Evolutionary conservation across 768 basidiomycete genomes (phyloP).

Genomic region (Suillus placidus): DNA sequence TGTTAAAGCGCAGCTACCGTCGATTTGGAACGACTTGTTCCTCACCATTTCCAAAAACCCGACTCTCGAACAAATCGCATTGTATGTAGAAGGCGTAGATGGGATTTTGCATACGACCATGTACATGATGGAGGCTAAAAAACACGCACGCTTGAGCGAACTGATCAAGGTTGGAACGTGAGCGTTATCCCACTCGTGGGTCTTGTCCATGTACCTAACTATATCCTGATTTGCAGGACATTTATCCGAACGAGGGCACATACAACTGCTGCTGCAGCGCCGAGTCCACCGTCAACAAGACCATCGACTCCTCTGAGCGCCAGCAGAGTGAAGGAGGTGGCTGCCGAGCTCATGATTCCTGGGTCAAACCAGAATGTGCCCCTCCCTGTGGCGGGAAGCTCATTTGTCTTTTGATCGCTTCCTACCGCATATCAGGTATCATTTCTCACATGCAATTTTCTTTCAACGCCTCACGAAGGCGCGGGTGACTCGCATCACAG

Average conservation of each 20-base stretch:
- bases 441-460: neutral
- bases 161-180: conserved; percentile 58
- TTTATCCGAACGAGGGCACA: conserved; percentile 41
- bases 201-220: conserved; percentile 12
- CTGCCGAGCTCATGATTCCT: conserved; percentile 29
- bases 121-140: conserved; percentile 59
- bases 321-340: conserved; percentile 76
- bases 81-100: conserved; percentile 26
- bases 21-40: conserved; percentile 59
- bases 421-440: neutral
- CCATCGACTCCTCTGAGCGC: conserved; percentile 44
- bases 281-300: conserved; percentile 14
- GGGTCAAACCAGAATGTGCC: neutral
- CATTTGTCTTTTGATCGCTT: neutral
- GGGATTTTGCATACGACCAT: conserved; percentile 52
- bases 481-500: neutral
- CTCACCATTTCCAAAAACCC: conserved; percentile 53
- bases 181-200: conserved; percentile 24
- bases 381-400: neutral
- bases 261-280: conserved; percentile 29
- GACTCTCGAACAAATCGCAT: conserved; percentile 48
- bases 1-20: conserved; percentile 56
- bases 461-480: neutral
- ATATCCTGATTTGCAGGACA: conserved; percentile 22
- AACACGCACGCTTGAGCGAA: conserved; percentile 52